These are phyloP conservation scores for Oryza brachyantha DNA, from an alignment of 176 grass and related monocot genomes.

Conservation along the genomic window DNA sequence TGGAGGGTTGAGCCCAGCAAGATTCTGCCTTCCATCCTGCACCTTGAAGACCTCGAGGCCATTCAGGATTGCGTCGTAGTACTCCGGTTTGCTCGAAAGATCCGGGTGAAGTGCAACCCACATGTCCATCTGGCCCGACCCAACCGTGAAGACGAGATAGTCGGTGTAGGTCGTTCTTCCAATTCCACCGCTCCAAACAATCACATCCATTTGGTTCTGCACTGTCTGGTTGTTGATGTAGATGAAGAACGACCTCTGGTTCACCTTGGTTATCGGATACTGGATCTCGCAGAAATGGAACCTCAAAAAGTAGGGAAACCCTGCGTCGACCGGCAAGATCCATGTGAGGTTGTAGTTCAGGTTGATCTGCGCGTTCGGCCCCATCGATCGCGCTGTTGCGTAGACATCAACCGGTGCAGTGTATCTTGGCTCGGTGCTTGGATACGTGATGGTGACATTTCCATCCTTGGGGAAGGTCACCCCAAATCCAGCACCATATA, in stretches of 20 bases:
- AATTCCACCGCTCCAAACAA: constrained; percentile 35
- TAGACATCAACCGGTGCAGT: constrained; percentile 57
- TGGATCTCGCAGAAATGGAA: constrained; percentile 91
- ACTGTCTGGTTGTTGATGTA: constrained; percentile 80
- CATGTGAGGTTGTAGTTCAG: constrained; percentile 89
- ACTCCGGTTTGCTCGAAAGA: constrained; percentile 28
- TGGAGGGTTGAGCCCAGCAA: constrained; percentile 53
- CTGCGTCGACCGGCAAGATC: constrained; percentile 58
- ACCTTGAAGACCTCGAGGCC: constrained; percentile 81
- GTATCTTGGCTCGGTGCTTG: constrained; percentile 29
- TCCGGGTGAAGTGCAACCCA: constrained; percentile 84
- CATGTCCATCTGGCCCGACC: constrained; percentile 42
- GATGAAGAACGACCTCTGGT: constrained; percentile 69
- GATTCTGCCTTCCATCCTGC: constrained; percentile 15
- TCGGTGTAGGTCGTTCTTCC: constrained; percentile 40
- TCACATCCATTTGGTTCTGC: constrained; percentile 47
- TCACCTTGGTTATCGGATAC: constrained; percentile 46
- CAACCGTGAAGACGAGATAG: constrained; percentile 19
- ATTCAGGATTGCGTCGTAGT: constrained; percentile 76
- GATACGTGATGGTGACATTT: constrained; percentile 41
- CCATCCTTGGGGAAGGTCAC: constrained; percentile 40
- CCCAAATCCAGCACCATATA: constrained; percentile 27
- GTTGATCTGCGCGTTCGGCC: constrained; percentile 43
- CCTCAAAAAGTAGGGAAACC: constrained; percentile 58
- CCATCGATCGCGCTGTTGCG: constrained; percentile 71